Evolutionary conservation across 2,329 filamentous ascomycete genomes (phyloP).

Genomic region (Beauveria caledonica): DNA sequence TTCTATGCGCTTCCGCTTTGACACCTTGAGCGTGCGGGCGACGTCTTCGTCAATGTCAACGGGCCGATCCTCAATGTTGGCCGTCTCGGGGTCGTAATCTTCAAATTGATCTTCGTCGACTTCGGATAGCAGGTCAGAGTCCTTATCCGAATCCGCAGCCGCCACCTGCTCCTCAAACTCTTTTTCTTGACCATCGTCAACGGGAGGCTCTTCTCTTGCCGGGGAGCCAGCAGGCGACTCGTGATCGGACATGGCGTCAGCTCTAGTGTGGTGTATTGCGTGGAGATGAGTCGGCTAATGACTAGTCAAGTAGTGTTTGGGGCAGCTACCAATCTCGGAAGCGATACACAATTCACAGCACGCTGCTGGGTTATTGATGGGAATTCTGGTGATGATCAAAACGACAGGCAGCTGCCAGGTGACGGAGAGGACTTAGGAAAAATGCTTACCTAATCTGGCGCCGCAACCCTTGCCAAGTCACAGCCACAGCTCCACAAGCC

Average conservation of each 20-base stretch:
- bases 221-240: conserved; percentile 34
- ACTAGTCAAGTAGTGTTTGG: not conserved
- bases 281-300: not conserved
- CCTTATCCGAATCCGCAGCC: conserved; percentile 41
- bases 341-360: not conserved
- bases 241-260: conserved; percentile 35
- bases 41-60: conserved; percentile 61
- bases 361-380: too few relatives aligned
- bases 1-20: conserved; percentile 57
- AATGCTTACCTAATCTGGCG: conserved; percentile 8
- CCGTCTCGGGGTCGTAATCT: conserved; percentile 58
- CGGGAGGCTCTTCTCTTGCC: conserved; percentile 20
- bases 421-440: not conserved
- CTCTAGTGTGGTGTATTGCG: not conserved
- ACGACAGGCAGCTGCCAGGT: not conserved
- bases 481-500: not conserved
- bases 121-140: conserved; percentile 56
- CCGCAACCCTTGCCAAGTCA: not conserved
- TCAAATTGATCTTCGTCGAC: conserved; percentile 63
- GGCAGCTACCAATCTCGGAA: not conserved
- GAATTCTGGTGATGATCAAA: not conserved
- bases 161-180: conserved; percentile 33
- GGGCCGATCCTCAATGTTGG: conserved; percentile 54
- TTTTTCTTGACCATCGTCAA: conserved; percentile 34
- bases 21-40: conserved; percentile 54